A percentile compares a stretch with the other conserved stretches of the same genome.
phyloP scores from a whole-genome alignment of 2,329 filamentous ascomycete species.

The Aureobasidium namibiae region DNA sequence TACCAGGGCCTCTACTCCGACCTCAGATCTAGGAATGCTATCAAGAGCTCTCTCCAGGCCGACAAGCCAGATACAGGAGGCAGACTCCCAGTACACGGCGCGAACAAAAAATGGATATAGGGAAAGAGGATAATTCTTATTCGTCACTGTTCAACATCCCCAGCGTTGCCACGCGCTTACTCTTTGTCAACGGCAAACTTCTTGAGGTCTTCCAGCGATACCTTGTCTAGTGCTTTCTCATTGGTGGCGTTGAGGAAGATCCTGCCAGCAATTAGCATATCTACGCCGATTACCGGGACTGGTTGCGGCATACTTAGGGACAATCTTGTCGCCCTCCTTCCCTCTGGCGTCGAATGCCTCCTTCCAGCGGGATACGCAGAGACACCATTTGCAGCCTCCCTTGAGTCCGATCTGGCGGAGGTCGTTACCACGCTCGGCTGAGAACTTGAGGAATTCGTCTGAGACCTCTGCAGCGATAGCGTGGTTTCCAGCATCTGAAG shows the following conservation, averaged over 20 bases:
- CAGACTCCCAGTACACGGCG: not conserved
- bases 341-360: slow-evolving; percentile 50
- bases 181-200: slow-evolving; percentile 40
- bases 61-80: too few species aligned
- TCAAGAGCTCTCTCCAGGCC: too few species aligned
- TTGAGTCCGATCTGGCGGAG: slow-evolving; percentile 47
- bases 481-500: slow-evolving; percentile 51
- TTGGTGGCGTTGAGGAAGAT: slow-evolving; percentile 47
- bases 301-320: slow-evolving; percentile 29
- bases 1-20: not conserved
- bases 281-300: not conserved
- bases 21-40: too few species aligned
- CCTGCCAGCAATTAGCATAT: slow-evolving; percentile 23
- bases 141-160: not conserved
- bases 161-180: not conserved
- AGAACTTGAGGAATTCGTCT: slow-evolving; percentile 55
- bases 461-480: slow-evolving; percentile 50
- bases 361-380: slow-evolving; percentile 47
- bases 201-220: slow-evolving; percentile 42
- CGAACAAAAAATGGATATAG: not conserved
- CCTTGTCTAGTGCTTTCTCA: slow-evolving; percentile 41
- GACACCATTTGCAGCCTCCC: slow-evolving; percentile 55
- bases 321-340: slow-evolving; percentile 37
- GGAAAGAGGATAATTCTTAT: not conserved
- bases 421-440: slow-evolving; percentile 51